Conservation (phyloP, 1,284 basidiomycete species). For the Sporisorium exsertum region DNA sequence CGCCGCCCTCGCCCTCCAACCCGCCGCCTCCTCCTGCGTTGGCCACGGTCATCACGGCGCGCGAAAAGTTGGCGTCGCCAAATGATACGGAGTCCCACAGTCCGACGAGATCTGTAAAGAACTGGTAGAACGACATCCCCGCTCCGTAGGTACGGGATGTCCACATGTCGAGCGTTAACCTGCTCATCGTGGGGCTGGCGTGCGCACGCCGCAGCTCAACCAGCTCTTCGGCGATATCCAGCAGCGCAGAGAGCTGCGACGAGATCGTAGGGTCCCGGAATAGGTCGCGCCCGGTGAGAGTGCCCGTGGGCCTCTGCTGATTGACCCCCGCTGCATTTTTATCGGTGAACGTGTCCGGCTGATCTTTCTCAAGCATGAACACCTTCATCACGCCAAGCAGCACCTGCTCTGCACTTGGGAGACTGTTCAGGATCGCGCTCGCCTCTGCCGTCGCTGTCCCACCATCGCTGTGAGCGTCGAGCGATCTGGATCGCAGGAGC, state of each 20-base stretch:
- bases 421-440: constrained; percentile 21
- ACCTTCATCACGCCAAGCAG: constrained; percentile 86
- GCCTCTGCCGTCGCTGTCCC: background rate
- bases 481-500: constrained; percentile 1
- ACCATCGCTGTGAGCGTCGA: no score
- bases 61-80: constrained; percentile 80
- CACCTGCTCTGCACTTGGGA: constrained; percentile 51
- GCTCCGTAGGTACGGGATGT: constrained; percentile 35
- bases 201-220: constrained; percentile 25
- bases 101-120: constrained; percentile 89
- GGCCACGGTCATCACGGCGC: constrained; percentile 79
- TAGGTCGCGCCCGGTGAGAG: constrained; percentile 73
- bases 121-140: constrained; percentile 81
- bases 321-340: constrained; percentile 11
- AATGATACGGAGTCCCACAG: constrained; percentile 92
- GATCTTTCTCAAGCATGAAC: constrained; percentile 80
- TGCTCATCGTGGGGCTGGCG: constrained; percentile 70
- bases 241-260: constrained; percentile 73
- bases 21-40: constrained; percentile 25
- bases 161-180: constrained; percentile 59
- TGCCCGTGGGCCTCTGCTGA: constrained; percentile 39
- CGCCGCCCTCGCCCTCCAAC: constrained; percentile 74
- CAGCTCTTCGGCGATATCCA: constrained; percentile 35
- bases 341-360: constrained; percentile 37
- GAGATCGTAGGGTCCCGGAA: constrained; percentile 78